Evolutionary conservation across 805 yeast genomes (phyloP).

Genomic region (Saccharomycopsis guyanensis): DNA sequence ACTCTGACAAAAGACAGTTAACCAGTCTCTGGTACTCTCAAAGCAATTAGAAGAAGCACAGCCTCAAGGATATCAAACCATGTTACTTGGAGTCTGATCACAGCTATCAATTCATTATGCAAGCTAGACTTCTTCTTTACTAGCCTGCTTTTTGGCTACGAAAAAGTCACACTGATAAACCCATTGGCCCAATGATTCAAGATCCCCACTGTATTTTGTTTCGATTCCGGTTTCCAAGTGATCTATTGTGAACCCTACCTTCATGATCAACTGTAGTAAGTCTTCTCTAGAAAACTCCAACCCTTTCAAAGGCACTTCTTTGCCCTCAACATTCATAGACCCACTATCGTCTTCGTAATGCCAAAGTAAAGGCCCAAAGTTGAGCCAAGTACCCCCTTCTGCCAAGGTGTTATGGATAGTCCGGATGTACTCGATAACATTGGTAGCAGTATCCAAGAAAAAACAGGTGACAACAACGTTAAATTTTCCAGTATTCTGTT

Average conservation of each 20-base stretch:
- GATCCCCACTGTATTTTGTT: slow-evolving; percentile 45
- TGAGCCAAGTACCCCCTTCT: slow-evolving; percentile 47
- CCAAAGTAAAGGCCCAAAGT: slow-evolving; percentile 67
- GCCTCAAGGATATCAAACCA: too few relatives aligned
- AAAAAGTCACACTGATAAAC: slow-evolving; percentile 59
- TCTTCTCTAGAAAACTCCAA: slow-evolving; percentile 55
- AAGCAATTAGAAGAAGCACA: too few relatives aligned
- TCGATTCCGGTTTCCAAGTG: slow-evolving; percentile 23
- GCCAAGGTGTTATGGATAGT: slow-evolving; percentile 40
- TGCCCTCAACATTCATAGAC: slow-evolving; percentile 23
- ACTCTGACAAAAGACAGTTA: neutral
- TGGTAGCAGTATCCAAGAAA: slow-evolving; percentile 58
- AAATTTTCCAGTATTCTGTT: slow-evolving; percentile 31
- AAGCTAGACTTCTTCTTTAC: too few relatives aligned
- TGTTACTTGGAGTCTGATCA: too few relatives aligned
- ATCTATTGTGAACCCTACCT: slow-evolving; percentile 45
- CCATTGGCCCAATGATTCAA: slow-evolving; percentile 44
- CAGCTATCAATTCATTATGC: too few relatives aligned
- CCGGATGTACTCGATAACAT: slow-evolving; percentile 48
- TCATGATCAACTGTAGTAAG: slow-evolving; percentile 36
- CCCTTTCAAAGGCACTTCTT: slow-evolving; percentile 39
- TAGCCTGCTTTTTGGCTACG: too few relatives aligned
- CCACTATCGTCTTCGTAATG: slow-evolving; percentile 50
- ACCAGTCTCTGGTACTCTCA: neutral
- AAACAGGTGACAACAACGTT: slow-evolving; percentile 47